Percentiles rank a stretch among this genome's conserved stretches.
Conservation (phyloP, 345 rosid species). For the Lepidium didymum region DNA sequence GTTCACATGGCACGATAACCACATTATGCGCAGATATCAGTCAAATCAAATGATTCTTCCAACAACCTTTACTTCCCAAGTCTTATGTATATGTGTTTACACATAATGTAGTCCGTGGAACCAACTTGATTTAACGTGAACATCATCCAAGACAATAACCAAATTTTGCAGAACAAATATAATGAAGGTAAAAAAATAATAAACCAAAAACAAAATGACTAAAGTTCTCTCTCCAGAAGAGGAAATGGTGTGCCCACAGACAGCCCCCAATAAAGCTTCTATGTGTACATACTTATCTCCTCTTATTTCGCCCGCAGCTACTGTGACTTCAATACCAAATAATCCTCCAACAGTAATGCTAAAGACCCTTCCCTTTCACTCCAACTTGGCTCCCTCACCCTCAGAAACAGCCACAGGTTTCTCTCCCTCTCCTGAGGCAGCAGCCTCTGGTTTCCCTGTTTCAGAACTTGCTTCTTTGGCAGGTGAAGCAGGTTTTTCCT, state of each 20-base stretch:
- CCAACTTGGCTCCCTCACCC: constrained; percentile 27
- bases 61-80: constrained; percentile 13
- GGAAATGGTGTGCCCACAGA: constrained; percentile 5
- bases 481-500: constrained; percentile 29
- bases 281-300: constrained; percentile 15
- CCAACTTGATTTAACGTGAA: constrained; percentile 19
- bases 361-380: constrained; percentile 15
- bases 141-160: constrained; percentile 19
- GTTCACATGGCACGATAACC: constrained; percentile 9
- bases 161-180: constrained; percentile 18
- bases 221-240: constrained; percentile 17
- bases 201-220: constrained; percentile 6
- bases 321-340: constrained; percentile 18
- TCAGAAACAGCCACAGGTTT: constrained; percentile 29
- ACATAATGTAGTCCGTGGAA: constrained; percentile 15
- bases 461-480: constrained; percentile 36
- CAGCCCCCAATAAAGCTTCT: constrained; percentile 3
- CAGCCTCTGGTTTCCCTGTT: constrained; percentile 29
- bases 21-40: not conserved
- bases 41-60: constrained; percentile 9
- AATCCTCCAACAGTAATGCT: constrained; percentile 13
- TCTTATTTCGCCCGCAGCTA: constrained; percentile 27
- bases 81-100: not conserved
- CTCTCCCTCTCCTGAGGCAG: constrained; percentile 25
- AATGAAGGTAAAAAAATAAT: not conserved